These are phyloP conservation scores for Rhamnella rubrinervis DNA, from an alignment of 331 rosid genomes.

Conservation along the genomic window DNA sequence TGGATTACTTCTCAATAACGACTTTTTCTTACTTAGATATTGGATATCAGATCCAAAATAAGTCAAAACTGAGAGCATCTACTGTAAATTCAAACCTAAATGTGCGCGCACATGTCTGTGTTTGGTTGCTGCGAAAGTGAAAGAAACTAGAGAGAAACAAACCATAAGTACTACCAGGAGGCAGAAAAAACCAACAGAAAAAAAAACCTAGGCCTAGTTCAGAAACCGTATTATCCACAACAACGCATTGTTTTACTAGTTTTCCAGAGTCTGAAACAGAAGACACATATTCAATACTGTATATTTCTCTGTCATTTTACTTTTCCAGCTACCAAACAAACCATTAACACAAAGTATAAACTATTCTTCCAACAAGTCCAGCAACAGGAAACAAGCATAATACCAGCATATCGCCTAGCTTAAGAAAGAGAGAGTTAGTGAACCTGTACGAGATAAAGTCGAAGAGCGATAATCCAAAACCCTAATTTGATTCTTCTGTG, in stretches of 20 bases:
- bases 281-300: not conserved
- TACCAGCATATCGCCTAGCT: not conserved
- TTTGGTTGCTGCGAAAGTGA: not conserved
- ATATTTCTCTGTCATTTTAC: not conserved
- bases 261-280: not conserved
- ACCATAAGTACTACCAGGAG: not conserved
- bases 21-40: not conserved
- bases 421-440: not conserved
- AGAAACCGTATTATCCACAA: not conserved
- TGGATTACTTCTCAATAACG: too few relatives aligned
- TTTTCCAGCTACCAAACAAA: constrained; percentile 20
- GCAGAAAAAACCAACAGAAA: too few relatives aligned
- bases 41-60: not conserved
- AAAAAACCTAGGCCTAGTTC: constrained; percentile 1
- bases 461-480: constrained; percentile 32
- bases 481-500: constrained; percentile 48
- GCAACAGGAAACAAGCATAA: not conserved
- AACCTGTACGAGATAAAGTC: constrained; percentile 30
- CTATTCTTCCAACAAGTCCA: too few relatives aligned
- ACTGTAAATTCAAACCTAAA: not conserved
- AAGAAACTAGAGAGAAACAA: not conserved
- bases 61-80: not conserved
- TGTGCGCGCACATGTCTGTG: not conserved
- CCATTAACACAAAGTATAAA: not conserved
- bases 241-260: not conserved